These are phyloP conservation scores for Tolypocladium tropicale DNA, from an alignment of 2,329 filamentous ascomycete genomes.

Conservation along the genomic window DNA sequence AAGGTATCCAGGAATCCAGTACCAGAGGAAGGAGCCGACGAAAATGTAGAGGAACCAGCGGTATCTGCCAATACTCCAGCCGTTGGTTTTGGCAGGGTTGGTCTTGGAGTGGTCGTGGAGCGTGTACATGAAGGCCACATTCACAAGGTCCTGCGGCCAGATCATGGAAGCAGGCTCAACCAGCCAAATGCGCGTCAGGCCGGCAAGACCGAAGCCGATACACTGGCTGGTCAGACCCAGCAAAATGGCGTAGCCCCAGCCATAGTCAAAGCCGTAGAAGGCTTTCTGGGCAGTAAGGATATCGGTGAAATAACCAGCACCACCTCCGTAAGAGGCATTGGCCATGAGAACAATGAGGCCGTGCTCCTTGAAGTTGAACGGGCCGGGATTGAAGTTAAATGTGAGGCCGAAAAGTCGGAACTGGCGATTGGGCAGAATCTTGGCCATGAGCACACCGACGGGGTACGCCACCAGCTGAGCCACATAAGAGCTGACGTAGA, in stretches of 20 bases:
- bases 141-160: constrained; percentile 43
- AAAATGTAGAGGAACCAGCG: constrained; percentile 34
- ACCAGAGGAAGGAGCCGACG: constrained; percentile 34
- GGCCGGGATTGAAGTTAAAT: constrained; percentile 36
- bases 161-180: constrained; percentile 52
- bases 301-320: constrained; percentile 26
- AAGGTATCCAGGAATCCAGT: constrained; percentile 42
- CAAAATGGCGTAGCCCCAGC: constrained; percentile 46
- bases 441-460: constrained; percentile 32
- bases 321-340: constrained; percentile 37
- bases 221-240: constrained; percentile 48
- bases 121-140: constrained; percentile 35
- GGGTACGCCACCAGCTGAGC: constrained; percentile 31
- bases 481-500: constrained; percentile 27
- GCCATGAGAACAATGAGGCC: constrained; percentile 44
- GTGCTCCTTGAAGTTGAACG: constrained; percentile 44
- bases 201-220: constrained; percentile 51
- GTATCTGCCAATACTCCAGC: constrained; percentile 34
- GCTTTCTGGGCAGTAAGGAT: constrained; percentile 31
- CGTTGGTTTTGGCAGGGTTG: constrained; percentile 28
- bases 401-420: constrained; percentile 30
- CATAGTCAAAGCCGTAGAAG: constrained; percentile 35
- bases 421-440: constrained; percentile 26
- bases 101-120: constrained; percentile 30
- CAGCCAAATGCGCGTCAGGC: constrained; percentile 44